Base-by-base conservation (phyloP, 2,329 filamentous ascomycete species). In the Scedosporium aurantiacum region DNA sequence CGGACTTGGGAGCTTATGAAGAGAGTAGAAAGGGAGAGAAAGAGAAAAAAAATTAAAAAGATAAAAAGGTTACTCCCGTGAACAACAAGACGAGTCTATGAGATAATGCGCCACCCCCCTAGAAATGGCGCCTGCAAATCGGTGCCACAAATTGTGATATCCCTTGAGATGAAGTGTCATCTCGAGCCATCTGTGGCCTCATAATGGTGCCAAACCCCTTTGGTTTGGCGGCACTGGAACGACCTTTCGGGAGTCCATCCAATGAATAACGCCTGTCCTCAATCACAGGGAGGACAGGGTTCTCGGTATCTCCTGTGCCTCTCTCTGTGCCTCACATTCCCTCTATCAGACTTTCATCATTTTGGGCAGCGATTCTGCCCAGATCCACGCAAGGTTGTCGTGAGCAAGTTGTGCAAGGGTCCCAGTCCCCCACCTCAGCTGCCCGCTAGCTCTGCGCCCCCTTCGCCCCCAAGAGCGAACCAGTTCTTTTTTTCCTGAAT, bases 1-100 rank as follows among this genome's bases (percentile, higher is more conserved):
- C 21, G 25, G 50, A 56, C 14, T 57, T 45, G 60, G 47, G 50
- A 57, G 27, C 54, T 40, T 58, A 58, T 58, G 45, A 28, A 27
- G 47, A 40, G 32, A 32, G 8, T 50, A 3, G 43, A 45, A 28
- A 25, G 40, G 54, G 52, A 21, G 40, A 27, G 50, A 47, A 55
- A 63, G 28, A 58, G 40, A 50, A 32, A 12, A 58, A 47, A 52
- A 58, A 58, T 32, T n/a, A 45, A 58, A 58, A n/a, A 57, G 27
- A n/a, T 37, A 21, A 37, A 43, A 5, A 41, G 40, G 60, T 16
- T 7, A 28, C 50, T 23, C 6, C 47, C 18, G 27, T 18, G 18
- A 28, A 60, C 40, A 41, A 41, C 21, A 40, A 52, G 43, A 6
- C 18, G 37, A 12, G 4, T 21, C 28, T 23, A 40, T 5, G 27